Conservation (phyloP, 176 grass and related monocot species). For the Ananas comosus region DNA sequence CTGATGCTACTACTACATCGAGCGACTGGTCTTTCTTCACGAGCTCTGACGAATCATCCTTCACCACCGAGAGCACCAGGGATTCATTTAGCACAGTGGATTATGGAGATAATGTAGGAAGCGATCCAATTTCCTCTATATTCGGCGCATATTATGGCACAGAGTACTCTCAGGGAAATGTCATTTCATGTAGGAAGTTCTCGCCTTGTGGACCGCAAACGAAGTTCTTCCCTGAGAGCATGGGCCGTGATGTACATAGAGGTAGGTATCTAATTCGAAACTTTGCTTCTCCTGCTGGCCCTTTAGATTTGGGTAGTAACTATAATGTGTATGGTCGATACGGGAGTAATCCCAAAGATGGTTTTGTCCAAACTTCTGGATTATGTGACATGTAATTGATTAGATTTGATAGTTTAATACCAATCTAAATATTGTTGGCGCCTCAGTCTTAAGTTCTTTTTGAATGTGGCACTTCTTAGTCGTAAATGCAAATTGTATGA, state of each 20-base stretch:
- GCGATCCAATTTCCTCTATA: constrained; percentile 73
- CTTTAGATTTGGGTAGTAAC: constrained; percentile 41
- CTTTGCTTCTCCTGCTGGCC: constrained; percentile 42
- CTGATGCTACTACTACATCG: constrained; percentile 71
- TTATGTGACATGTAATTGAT: constrained; percentile 73
- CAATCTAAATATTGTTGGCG: not conserved
- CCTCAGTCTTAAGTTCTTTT: not conserved
- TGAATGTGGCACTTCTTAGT: not conserved
- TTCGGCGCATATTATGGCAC: constrained; percentile 56
- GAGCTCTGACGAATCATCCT: constrained; percentile 94
- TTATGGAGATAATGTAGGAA: constrained; percentile 52
- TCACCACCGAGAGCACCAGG: constrained; percentile 96
- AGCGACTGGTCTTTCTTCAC: constrained; percentile 97
- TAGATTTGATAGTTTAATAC: not conserved
- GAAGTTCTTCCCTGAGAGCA: constrained; percentile 62
- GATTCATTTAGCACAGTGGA: constrained; percentile 89
- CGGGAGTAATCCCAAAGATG: constrained; percentile 34
- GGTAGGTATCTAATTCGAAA: not conserved
- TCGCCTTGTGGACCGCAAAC: constrained; percentile 52
- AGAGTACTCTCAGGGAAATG: constrained; percentile 39
- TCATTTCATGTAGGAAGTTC: constrained; percentile 49
- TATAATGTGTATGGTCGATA: constrained; percentile 32
- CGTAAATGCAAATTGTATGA: not conserved
- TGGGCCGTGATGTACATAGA: constrained; percentile 5
- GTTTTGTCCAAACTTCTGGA: constrained; percentile 81